Base-by-base conservation (phyloP, 371 early-diverging fungal species). In the Dinochytrium kinnereticum region DNA sequence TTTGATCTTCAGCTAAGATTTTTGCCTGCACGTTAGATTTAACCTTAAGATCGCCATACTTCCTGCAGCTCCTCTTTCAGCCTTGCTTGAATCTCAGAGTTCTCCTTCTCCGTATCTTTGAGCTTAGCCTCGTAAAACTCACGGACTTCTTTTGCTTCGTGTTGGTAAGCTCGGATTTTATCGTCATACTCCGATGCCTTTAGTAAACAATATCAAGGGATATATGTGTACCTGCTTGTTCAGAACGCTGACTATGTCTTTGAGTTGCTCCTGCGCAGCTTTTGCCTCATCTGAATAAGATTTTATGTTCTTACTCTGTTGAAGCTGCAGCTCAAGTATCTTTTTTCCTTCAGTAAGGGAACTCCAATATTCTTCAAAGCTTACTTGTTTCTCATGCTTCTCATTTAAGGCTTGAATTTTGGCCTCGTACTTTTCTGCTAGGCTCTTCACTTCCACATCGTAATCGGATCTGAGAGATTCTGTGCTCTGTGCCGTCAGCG, bases 101-200 rank as follows among this genome's bases (percentile, higher is more conserved):
- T 34, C 19, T 71, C 72, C 10, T 70, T 50, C 44, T 81, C 75
- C 37, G 74, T 2, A 21, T 38, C 61, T 21, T 40, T 36, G 1
- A 75, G 28, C 39, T 61, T 40, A 2, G 17, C 24, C 10, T 49
- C 66, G 34, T 72, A 64, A 2, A 59, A 71, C n/a, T 72, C 37
- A 44, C 67, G 69, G 50, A 79, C 40, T n/a, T 64, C 31, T 24
- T 69, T 37, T n/a, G 66, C 51, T 57, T 81, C 76, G 34, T 30
- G 19, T 44, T 72, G 66, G 30, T 68, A 55, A 2, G 28, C 30
- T 59, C 67, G 39, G 0, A 40, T 59, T 40, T 79, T 69, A 21
- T 81, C 82, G 2, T 79, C 77, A 28, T 68, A 31, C 81, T 81
- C 59, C 17, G 39, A 39, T 36, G 37, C 24, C n/a, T 37, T 34